These are phyloP conservation scores for Massariosphaeria phaeospora DNA, from an alignment of 495 filamentous ascomycete species.

Conservation along the genomic window DNA sequence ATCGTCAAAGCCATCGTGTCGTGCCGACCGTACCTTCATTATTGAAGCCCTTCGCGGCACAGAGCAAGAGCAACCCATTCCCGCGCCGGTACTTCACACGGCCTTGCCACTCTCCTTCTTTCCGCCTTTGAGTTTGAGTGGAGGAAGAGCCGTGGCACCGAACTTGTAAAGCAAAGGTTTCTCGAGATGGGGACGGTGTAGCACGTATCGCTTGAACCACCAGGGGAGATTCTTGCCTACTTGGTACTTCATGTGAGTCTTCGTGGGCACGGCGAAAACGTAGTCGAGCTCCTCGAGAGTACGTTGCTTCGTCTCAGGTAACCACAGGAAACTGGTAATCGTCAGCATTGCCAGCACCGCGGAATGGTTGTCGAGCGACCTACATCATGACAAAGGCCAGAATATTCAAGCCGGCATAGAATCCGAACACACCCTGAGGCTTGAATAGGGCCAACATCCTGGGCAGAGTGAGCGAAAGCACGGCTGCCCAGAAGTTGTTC, in stretches of 20 bases:
- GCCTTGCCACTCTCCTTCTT: no score
- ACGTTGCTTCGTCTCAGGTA: conserved; percentile 65
- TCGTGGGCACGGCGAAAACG: conserved; percentile 51
- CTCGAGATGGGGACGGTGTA: conserved; percentile 4
- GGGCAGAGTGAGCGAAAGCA: conserved; percentile 62
- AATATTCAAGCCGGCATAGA: conserved; percentile 52
- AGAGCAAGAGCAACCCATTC: no score
- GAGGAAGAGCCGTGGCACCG: no score
- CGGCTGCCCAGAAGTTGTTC: conserved; percentile 61
- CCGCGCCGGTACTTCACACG: no score
- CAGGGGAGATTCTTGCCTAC: conserved; percentile 33
- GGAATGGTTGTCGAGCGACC: not conserved
- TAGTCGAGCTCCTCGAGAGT: conserved; percentile 78
- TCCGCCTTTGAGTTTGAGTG: no score
- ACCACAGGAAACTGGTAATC: conserved; percentile 49
- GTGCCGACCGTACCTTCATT: no score
- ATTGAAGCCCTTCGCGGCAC: no score
- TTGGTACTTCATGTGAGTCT: conserved; percentile 41
- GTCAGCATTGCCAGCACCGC: not conserved
- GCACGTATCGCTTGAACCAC: conserved; percentile 27
- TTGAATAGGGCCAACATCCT: conserved; percentile 47
- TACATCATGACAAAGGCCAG: conserved; percentile 58
- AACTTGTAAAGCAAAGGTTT: conserved; percentile 29
- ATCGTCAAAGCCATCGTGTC: no score
- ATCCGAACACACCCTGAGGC: conserved; percentile 43